phyloP scores from a whole-genome alignment of 2,329 filamentous ascomycete species.

The Microdochium paspali region DNA sequence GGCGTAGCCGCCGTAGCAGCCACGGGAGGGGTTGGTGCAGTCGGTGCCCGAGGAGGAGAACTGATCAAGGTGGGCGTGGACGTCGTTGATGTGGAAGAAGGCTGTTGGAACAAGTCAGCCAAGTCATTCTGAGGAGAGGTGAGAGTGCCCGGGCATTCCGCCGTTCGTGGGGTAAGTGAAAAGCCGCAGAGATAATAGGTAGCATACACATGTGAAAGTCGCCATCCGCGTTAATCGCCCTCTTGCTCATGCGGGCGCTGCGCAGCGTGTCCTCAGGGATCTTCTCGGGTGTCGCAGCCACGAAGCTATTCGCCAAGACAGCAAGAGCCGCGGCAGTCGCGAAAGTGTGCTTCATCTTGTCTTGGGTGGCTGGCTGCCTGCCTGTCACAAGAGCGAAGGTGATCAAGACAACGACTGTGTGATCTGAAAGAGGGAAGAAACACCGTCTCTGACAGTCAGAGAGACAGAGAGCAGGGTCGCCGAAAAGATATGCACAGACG shows the following conservation, averaged over 20 bases:
- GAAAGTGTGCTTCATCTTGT: background rate
- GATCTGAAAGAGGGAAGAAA: too few species aligned
- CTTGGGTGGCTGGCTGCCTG: too few species aligned
- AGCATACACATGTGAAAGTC: slow-evolving; percentile 41
- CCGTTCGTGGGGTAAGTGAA: too few species aligned
- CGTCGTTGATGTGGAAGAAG: slow-evolving; percentile 63
- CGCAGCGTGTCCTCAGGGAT: slow-evolving; percentile 33
- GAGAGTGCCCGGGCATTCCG: too few species aligned
- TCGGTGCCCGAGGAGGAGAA: slow-evolving; percentile 52
- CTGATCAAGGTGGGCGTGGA: slow-evolving; percentile 57
- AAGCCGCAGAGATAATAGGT: too few species aligned
- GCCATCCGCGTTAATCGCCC: slow-evolving; percentile 35
- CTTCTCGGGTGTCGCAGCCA: slow-evolving; percentile 8
- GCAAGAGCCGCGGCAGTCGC: slow-evolving; percentile 4
- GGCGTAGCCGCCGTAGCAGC: slow-evolving; percentile 56
- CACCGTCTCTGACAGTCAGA: background rate
- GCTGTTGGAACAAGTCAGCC: too few species aligned
- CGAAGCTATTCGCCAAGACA: slow-evolving; percentile 5
- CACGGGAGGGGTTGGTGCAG: slow-evolving; percentile 43
- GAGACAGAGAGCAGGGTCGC: background rate
- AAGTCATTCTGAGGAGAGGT: too few species aligned
- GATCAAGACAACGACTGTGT: too few species aligned
- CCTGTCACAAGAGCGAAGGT: too few species aligned
- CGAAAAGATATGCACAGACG: background rate
- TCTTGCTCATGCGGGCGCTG: slow-evolving; percentile 38